Evolutionary conservation across 805 yeast species (phyloP), one percentile per base, ranked within the genome.

Genomic region (Monosporozyma aquatica): DNA sequence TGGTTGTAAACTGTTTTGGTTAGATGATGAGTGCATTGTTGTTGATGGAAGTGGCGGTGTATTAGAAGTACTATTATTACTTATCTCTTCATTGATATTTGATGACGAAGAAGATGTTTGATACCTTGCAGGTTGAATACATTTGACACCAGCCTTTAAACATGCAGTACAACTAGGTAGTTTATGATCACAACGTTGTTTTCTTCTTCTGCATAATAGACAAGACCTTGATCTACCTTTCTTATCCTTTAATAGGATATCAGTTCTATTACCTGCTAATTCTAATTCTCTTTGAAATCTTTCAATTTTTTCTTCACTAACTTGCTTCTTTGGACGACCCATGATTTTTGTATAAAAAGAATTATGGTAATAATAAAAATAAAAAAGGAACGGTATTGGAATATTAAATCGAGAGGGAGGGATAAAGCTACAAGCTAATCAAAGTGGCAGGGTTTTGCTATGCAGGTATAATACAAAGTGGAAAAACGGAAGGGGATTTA

Each of bases 121-220:
- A 47, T 78, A 78, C 40, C 76, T 69, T 5, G 74, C 78, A 0
- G 87, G 87, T 55, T 79, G 81, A 6, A 78, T 66, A 56, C 86
- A 79, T 45, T 70, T 63, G 6, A 71, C 76, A 25, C 75, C 78
- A 1, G 84, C 80, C 52, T 77, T 77, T 42, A 78, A 61, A 61
- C 86, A 80, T 33, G 78, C 76, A 4, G 83, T 75, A 52, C 86
- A 79, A 38, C 76, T 67, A 6, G 85, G 85, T 10, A 72, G 58
- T 38, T 80, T 66, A 43, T 78, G 83, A 50, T 80, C 84, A 61
- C 86, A 79, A 53, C 75, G 74, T 51, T 76, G 80, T 51, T 76
- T 76, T 39, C 80, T 59, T 55, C 72, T 71, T 49, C 76, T 78
- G 45, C 82, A 76, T 18, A 76, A 52, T 30, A 69, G 58, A 51